Percentiles rank a stretch among this genome's conserved stretches.
phyloP scores from a whole-genome alignment of 805 yeast genomes.

The Pichia exigua region DNA sequence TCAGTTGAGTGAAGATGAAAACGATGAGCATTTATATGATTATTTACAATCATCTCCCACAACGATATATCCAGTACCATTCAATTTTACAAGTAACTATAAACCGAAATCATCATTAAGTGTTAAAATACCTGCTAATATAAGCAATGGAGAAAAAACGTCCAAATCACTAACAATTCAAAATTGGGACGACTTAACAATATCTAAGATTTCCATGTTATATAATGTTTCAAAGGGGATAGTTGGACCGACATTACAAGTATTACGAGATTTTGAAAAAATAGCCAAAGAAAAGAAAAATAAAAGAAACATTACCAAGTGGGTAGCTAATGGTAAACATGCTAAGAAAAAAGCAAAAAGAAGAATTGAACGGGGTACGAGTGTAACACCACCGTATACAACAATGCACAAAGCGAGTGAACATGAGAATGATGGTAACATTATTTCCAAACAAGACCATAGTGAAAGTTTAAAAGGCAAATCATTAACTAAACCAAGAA shows the following conservation, averaged over 20 bases:
- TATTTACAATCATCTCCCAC: not conserved
- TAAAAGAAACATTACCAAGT: not conserved
- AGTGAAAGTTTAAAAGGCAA: no score
- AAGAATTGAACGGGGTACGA: not conserved
- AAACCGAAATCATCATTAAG: not conserved
- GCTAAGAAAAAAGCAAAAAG: not conserved
- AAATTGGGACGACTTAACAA: slow-evolving; percentile 23
- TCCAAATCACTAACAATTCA: not conserved
- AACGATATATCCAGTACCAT: not conserved
- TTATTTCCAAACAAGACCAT: not conserved
- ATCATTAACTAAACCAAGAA: not conserved
- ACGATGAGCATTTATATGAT: not conserved
- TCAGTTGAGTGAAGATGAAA: not conserved
- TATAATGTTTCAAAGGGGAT: slow-evolving; percentile 19
- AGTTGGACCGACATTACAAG: slow-evolving; percentile 1
- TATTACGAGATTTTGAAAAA: slow-evolving; percentile 5
- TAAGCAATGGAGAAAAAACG: not conserved
- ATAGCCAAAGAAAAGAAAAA: not conserved
- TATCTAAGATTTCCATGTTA: slow-evolving; percentile 22
- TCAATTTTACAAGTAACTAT: slow-evolving; percentile 1
- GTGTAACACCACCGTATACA: not conserved
- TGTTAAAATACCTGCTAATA: slow-evolving; percentile 1
- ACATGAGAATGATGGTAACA: no score
- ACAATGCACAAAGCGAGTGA: not conserved
- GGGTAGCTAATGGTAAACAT: no score